A percentile compares a stretch with the other conserved stretches of the same genome.
Conservation (phyloP, 2,329 filamentous ascomycete species). For the Botrytis sinoallii region DNA sequence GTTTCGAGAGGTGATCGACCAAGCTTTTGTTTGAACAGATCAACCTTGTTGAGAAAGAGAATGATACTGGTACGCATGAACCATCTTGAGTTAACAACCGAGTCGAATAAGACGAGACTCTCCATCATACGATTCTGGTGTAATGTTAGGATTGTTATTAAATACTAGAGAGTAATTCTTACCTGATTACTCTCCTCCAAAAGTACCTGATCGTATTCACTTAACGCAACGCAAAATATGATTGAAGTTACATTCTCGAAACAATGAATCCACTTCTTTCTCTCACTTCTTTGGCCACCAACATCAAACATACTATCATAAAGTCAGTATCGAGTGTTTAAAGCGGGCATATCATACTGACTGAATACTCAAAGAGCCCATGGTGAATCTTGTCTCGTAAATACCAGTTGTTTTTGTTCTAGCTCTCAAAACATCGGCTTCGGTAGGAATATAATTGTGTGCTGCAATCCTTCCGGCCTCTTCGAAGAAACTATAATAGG, state of each 20-base stretch:
- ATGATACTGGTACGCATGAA: conserved; percentile 99
- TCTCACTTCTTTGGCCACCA: conserved; percentile 91
- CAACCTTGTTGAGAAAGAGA: conserved; percentile 97
- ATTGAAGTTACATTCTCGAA: conserved; percentile 99
- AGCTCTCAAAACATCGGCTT: conserved; percentile 91
- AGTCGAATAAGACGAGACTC: conserved; percentile 92
- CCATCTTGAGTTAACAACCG: conserved; percentile 97
- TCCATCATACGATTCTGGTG: conserved; percentile 98
- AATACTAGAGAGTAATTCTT: conserved; percentile 37
- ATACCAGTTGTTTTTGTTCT: conserved; percentile 98
- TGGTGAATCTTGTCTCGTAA: conserved; percentile 97
- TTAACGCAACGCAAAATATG: conserved; percentile 97
- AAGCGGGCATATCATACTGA: conserved; percentile 48
- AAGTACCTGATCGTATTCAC: conserved; percentile 96
- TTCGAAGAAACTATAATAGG: conserved; percentile 77
- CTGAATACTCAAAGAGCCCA: conserved; percentile 99
- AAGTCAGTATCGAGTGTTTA: conserved; percentile 25
- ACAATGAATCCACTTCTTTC: conserved; percentile 99
- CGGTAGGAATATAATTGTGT: conserved; percentile 83
- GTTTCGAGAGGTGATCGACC: conserved; percentile 83
- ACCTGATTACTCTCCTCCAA: conserved; percentile 97
- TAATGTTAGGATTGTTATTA: conserved; percentile 25
- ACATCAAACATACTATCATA: conserved; percentile 91
- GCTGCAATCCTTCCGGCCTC: conserved; percentile 82
- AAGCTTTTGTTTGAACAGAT: conserved; percentile 95